Evolutionary conservation across 1,139 yeast species (phyloP).

Genomic region (Blastobotrys indianensis): DNA sequence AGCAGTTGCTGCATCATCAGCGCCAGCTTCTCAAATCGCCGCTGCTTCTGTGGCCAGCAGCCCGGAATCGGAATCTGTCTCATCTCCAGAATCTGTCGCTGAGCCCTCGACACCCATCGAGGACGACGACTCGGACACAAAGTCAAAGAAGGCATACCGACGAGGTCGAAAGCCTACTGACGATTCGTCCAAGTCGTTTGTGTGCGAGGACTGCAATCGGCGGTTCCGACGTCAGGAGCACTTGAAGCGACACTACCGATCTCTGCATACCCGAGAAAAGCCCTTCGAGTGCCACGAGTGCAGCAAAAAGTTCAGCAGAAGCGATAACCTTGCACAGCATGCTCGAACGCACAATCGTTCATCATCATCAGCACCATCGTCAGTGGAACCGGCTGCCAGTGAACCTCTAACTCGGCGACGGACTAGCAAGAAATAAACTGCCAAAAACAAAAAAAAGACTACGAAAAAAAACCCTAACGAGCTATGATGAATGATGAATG

Average conservation of each 20-base stretch:
- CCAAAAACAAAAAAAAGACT: background rate
- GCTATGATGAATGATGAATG: too few relatives aligned
- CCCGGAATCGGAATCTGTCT: background rate
- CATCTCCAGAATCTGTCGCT: background rate
- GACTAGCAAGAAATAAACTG: background rate
- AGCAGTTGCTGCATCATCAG: background rate
- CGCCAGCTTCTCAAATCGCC: background rate
- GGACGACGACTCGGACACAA: slow-evolving; percentile 1
- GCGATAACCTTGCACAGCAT: slow-evolving; percentile 73
- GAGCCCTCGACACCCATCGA: background rate
- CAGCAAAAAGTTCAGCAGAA: slow-evolving; percentile 65
- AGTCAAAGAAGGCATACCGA: slow-evolving; percentile 13
- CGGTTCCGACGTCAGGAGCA: slow-evolving; percentile 72
- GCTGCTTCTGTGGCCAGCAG: background rate
- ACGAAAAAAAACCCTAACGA: too few relatives aligned
- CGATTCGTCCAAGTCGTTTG: slow-evolving; percentile 29
- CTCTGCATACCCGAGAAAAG: slow-evolving; percentile 62
- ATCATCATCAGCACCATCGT: background rate
- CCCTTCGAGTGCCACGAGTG: slow-evolving; percentile 71
- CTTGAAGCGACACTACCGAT: slow-evolving; percentile 67
- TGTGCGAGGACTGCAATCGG: slow-evolving; percentile 32
- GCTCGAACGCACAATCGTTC: slow-evolving; percentile 48
- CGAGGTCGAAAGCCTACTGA: slow-evolving; percentile 32
- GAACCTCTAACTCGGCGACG: too few relatives aligned
- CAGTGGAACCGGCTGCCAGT: too few relatives aligned